Evolutionary conservation across 768 basidiomycete genomes (phyloP).

Genomic region (Phylloporus sp.): DNA sequence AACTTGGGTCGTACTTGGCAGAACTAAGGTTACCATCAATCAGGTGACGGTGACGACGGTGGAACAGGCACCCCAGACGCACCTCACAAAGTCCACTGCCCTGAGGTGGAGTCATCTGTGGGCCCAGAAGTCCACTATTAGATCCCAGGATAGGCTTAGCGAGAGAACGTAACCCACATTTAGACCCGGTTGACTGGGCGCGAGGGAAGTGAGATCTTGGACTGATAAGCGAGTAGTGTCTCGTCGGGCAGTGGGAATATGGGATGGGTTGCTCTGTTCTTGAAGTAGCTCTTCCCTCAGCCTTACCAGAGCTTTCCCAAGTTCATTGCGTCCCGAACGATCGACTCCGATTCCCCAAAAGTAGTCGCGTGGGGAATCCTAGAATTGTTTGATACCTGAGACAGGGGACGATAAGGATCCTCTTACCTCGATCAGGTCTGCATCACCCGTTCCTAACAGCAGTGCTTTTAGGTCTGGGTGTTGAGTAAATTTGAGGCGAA

Average conservation of each 20-base stretch:
- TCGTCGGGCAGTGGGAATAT: slow-evolving; percentile 25
- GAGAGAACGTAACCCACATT: slow-evolving; percentile 3
- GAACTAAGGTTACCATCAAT: slow-evolving; percentile 30
- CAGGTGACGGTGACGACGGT: background rate
- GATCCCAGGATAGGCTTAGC: background rate
- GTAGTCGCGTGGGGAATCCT: slow-evolving; percentile 74
- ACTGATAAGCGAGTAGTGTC: slow-evolving; percentile 30
- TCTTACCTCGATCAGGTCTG: slow-evolving; percentile 63
- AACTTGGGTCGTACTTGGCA: slow-evolving; percentile 62
- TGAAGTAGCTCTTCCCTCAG: slow-evolving; percentile 52
- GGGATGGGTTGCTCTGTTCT: slow-evolving; percentile 23
- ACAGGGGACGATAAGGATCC: background rate
- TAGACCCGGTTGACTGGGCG: slow-evolving; percentile 4
- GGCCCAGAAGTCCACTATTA: background rate
- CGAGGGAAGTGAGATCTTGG: slow-evolving; percentile 29
- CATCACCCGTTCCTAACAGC: slow-evolving; percentile 62
- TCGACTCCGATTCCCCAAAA: slow-evolving; percentile 78
- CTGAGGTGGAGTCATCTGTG: slow-evolving; percentile 3
- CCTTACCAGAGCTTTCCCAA: slow-evolving; percentile 66
- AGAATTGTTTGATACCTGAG: background rate
- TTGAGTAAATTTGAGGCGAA: slow-evolving; percentile 70
- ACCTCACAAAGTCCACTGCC: slow-evolving; percentile 30
- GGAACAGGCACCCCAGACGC: background rate
- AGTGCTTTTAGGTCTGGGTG: slow-evolving; percentile 55
- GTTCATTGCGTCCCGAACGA: slow-evolving; percentile 63